Conservation (phyloP, 1,284 basidiomycete species). For the Pascua sp. region DNA sequence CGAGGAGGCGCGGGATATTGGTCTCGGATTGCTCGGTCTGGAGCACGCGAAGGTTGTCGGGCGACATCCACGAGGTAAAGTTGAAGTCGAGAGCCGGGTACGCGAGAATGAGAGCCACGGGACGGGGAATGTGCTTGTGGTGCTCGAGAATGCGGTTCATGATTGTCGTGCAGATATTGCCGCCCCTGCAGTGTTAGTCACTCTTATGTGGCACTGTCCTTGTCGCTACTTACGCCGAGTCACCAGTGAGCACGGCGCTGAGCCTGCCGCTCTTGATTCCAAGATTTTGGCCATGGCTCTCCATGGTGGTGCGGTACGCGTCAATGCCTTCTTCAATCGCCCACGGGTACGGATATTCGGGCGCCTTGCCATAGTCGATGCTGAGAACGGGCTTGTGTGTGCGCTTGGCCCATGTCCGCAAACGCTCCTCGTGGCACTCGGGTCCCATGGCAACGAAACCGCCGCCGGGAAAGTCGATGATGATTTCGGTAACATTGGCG, state of each 20-base stretch:
- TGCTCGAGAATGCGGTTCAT: conserved; percentile 78
- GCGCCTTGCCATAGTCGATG: conserved; percentile 93
- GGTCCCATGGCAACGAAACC: conserved; percentile 95
- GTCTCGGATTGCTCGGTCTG: conserved; percentile 72
- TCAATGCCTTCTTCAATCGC: conserved; percentile 94
- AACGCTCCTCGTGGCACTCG: conserved; percentile 91
- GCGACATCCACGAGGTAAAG: conserved; percentile 96
- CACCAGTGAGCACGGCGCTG: conserved; percentile 74
- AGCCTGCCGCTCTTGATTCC: conserved; percentile 70
- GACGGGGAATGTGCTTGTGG: conserved; percentile 56
- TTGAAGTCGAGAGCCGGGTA: conserved; percentile 82
- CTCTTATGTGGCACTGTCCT: background rate
- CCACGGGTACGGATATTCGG: conserved; percentile 93
- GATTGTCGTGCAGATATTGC: conserved; percentile 74
- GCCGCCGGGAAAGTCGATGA: conserved; percentile 90
- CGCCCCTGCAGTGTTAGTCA: conserved; percentile 60
- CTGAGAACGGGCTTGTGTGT: conserved; percentile 78
- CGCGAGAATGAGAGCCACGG: conserved; percentile 75
- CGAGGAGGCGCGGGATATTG: conserved; percentile 59
- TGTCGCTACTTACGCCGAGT: conserved; percentile 73
- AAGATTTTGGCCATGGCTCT: conserved; percentile 72
- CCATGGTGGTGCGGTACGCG: conserved; percentile 73
- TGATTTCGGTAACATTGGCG: conserved; percentile 67
- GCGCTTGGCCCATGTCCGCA: conserved; percentile 76
- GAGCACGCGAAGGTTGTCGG: conserved; percentile 74